Conservation (phyloP, 1,284 basidiomycete species). For the Sanghuangporus sanghuang region DNA sequence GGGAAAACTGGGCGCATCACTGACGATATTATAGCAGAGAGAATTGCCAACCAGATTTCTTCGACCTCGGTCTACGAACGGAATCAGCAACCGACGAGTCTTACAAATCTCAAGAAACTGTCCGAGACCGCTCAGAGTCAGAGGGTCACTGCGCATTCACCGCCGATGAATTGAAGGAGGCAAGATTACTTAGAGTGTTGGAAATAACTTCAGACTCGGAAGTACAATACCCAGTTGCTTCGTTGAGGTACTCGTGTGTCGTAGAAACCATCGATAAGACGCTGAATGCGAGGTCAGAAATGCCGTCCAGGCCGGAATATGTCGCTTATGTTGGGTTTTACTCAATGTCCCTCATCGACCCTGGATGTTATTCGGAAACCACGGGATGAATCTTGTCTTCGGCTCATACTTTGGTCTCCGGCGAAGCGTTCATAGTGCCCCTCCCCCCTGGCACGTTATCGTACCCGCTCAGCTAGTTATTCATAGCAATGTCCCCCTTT, state of each 20-base stretch:
- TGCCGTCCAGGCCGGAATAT: conserved; percentile 7
- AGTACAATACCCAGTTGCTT: too few species aligned
- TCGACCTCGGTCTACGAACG: background rate
- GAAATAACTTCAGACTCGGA: too few species aligned
- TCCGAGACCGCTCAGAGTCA: background rate
- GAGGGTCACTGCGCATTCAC: background rate
- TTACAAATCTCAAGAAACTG: background rate
- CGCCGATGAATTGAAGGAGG: background rate
- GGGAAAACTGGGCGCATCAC: background rate
- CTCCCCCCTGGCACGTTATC: background rate
- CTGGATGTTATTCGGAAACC: conserved; percentile 8
- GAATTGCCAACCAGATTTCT: background rate
- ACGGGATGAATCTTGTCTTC: conserved; percentile 1
- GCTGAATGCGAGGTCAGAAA: background rate
- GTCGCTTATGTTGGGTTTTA: background rate
- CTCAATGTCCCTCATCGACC: background rate
- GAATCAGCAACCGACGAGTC: background rate
- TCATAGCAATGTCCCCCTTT: background rate
- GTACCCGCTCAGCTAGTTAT: background rate
- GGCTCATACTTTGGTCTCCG: conserved; percentile 6
- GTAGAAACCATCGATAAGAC: too few species aligned
- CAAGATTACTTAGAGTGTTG: too few species aligned
- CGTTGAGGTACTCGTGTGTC: too few species aligned
- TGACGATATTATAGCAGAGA: background rate
- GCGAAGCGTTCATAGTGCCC: background rate